Conservation (phyloP, 345 rosid genomes). For the Eucalyptus curtisii region DNA sequence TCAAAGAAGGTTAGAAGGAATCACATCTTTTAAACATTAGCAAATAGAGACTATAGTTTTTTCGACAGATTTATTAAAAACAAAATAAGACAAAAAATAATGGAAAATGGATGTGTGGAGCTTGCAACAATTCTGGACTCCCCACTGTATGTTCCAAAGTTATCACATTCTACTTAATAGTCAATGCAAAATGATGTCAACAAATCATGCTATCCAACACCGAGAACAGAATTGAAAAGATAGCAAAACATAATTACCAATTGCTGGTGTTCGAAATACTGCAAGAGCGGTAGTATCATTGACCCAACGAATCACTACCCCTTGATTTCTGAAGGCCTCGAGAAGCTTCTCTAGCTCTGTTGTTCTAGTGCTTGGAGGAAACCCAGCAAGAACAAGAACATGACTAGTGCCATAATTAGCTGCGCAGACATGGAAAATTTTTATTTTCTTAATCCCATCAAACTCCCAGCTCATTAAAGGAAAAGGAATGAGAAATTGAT, state of each 20-base stretch:
- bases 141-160: background rate
- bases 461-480: background rate
- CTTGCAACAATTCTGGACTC: background rate
- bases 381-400: conserved; percentile 69
- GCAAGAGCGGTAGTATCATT: conserved; percentile 86
- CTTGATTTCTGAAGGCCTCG: conserved; percentile 41
- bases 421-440: conserved; percentile 9
- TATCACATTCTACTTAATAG: background rate
- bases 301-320: conserved; percentile 77
- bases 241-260: conserved; percentile 24
- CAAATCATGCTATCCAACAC: background rate
- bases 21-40: background rate
- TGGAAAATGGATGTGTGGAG: background rate
- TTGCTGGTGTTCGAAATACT: conserved; percentile 64
- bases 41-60: background rate
- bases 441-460: background rate
- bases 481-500: background rate
- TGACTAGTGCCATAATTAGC: conserved; percentile 76
- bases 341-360: conserved; percentile 72
- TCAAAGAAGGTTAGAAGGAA: background rate
- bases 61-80: background rate
- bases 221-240: background rate
- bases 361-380: conserved; percentile 70
- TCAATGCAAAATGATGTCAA: background rate
- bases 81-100: background rate